Conservation (phyloP, 768 basidiomycete genomes). For the Xerocomellus amylosporus region DNA sequence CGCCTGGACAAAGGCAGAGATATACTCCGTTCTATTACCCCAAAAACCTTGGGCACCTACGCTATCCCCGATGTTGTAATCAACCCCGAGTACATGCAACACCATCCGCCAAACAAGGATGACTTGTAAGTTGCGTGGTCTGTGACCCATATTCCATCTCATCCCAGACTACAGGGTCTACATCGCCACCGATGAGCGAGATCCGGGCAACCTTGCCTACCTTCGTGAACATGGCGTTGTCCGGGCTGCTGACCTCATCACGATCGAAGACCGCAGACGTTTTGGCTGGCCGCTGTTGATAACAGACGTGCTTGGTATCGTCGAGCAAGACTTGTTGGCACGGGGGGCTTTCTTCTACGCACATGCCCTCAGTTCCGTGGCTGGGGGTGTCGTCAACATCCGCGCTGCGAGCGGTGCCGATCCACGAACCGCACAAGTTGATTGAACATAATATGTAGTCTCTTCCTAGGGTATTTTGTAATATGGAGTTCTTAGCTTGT, state of each 20-base stretch:
- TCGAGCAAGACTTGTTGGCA: conserved; percentile 43
- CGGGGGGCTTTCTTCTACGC: conserved; percentile 41
- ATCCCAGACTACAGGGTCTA: conserved; percentile 26
- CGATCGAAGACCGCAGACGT: conserved; percentile 39
- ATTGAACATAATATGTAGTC: conserved; percentile 19
- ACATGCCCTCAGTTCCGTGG: conserved; percentile 42
- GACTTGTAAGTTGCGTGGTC: conserved; percentile 18
- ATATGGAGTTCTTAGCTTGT: neutral
- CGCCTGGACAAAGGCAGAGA: conserved; percentile 22
- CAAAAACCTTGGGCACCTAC: conserved; percentile 19
- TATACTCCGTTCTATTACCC: conserved; percentile 16
- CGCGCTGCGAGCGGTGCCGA: conserved; percentile 41
- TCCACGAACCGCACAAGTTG: conserved; percentile 37
- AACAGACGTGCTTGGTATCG: conserved; percentile 42
- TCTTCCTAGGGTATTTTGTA: neutral
- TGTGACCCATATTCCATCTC: conserved; percentile 1
- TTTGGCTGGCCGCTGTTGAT: conserved; percentile 44
- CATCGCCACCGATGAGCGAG: conserved; percentile 43
- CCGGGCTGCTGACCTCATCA: conserved; percentile 41
- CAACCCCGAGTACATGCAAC: conserved; percentile 17
- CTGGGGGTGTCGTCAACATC: conserved; percentile 41
- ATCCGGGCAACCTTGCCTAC: conserved; percentile 32
- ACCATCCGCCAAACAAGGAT: conserved; percentile 16
- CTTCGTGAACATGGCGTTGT: conserved; percentile 37
- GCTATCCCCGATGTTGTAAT: conserved; percentile 19